Percentiles rank a stretch among this genome's conserved stretches.
phyloP scores from a whole-genome alignment of 139 green algal species.

The Coelastrella sp. region DNA sequence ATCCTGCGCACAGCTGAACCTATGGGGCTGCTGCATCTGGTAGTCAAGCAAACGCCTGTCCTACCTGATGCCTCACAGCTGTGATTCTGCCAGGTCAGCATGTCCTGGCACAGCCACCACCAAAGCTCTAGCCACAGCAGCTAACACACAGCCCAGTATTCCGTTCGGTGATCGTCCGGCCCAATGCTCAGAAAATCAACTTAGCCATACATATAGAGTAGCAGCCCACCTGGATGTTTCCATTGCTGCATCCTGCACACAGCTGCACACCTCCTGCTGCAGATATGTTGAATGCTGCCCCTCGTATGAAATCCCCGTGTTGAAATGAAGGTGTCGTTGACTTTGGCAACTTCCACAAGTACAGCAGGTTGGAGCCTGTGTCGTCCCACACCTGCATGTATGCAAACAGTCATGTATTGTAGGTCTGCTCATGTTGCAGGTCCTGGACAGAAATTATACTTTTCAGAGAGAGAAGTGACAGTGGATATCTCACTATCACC shows the following conservation, averaged over 20 bases:
- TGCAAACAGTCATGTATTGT: background rate
- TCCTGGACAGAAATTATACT: background rate
- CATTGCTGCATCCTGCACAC: constrained; percentile 49
- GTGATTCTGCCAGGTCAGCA: no score
- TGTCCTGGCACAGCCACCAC: no score
- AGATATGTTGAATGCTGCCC: constrained; percentile 39
- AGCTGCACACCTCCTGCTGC: constrained; percentile 40
- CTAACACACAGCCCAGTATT: background rate
- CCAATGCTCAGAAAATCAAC: background rate
- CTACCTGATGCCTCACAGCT: no score
- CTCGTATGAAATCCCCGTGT: constrained; percentile 6
- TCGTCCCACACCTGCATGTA: constrained; percentile 58
- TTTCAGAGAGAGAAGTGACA: background rate
- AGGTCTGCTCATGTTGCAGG: background rate
- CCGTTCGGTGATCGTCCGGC: background rate
- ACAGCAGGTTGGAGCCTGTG: constrained; percentile 36
- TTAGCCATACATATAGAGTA: background rate
- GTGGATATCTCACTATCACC: no score
- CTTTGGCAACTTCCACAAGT: constrained; percentile 47
- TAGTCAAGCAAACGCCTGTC: no score
- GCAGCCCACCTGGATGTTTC: constrained; percentile 25
- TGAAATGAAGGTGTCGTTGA: background rate
- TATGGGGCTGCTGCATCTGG: no score
- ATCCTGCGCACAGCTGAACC: constrained; percentile 53
- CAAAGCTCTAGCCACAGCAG: no score